Base-by-base conservation (phyloP, 1,139 yeast genomes). In the Diutina scorzettiae region DNA sequence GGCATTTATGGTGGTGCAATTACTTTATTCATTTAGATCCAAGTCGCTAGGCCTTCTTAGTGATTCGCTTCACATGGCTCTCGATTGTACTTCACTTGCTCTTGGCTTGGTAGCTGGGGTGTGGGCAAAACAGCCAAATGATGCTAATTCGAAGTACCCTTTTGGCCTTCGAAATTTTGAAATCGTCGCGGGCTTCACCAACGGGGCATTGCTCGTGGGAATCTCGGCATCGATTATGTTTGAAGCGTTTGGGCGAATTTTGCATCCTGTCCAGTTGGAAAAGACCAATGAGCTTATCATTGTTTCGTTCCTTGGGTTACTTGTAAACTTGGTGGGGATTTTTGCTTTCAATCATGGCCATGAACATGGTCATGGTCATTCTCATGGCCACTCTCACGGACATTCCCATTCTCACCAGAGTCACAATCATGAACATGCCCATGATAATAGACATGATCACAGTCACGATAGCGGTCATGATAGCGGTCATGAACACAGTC, bases 41-140 rank as follows among this genome's bases (percentile, higher is more conserved):
- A 89, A 85, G 54, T 89, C 97, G 0, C 64, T 93, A 33, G 97
- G 98, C 7, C 66, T 93, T 23, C 63, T 93, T 41, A 86, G 96
- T 6, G 99, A 93, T 54, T 86, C 96, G 3, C 69, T 91, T 42
- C 99, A 91, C 59, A 91, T 91, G 99, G 85, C 95, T 3, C 68
- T 91, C 45, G 98, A 91, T 59, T 91, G 98, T 57, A 71, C 87
- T 1, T 94, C 98, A 0, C 64, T 91, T 43, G 78, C 93, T 3
- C 73, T 93, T 24, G 99, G 99, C 0, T 65, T 93, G 4, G 72
- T 91, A 25, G 98, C 99, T 0, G 86, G 95, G 18, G 74, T 71
- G 3, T 54, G 73, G 21, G 67, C 76, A 40, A 72, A 72, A 44
- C 59, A 62, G 25, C 63, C 64, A 12, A 57, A 63, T 41, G 62